Percentiles rank a stretch among this genome's conserved stretches.
phyloP scores from a whole-genome alignment of 805 yeast species.

The Kurtzmaniella cleridarum region DNA sequence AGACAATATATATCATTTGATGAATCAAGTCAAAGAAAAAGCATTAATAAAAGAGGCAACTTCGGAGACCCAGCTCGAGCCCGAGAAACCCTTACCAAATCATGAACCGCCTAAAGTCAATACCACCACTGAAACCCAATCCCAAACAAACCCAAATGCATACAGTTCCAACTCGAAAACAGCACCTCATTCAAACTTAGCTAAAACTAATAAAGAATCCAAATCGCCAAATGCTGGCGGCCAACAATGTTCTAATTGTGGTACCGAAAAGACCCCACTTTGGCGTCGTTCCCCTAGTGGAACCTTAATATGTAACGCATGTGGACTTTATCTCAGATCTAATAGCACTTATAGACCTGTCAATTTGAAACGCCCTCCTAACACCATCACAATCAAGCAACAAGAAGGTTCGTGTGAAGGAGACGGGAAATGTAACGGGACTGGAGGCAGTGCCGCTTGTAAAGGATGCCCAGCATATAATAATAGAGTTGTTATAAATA shows the following conservation, averaged over 20 bases:
- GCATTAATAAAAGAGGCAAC: too few relatives aligned
- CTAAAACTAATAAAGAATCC: background rate
- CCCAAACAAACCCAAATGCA: background rate
- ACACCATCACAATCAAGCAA: constrained; percentile 37
- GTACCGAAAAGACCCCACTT: constrained; percentile 50
- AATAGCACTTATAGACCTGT: constrained; percentile 64
- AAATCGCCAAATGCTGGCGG: constrained; percentile 17
- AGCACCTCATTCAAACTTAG: background rate
- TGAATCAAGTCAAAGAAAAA: too few relatives aligned
- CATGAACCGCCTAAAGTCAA: background rate
- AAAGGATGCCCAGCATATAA: constrained; percentile 80
- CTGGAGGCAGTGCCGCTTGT: constrained; percentile 79
- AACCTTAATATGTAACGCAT: constrained; percentile 52
- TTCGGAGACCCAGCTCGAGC: too few relatives aligned
- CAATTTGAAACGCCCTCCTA: constrained; percentile 55
- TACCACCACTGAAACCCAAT: background rate
- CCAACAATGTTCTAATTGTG: constrained; percentile 51
- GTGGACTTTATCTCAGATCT: constrained; percentile 54
- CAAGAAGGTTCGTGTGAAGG: constrained; percentile 63
- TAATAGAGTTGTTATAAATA: constrained; percentile 47
- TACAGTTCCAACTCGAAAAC: background rate
- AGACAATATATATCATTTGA: too few relatives aligned
- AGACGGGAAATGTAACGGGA: constrained; percentile 79
- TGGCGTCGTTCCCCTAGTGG: constrained; percentile 60
- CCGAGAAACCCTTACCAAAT: too few relatives aligned